A percentile compares a stretch with the other conserved stretches of the same genome.
phyloP scores from a whole-genome alignment of 2,329 filamentous ascomycete genomes.

The Ceratocystis variospora region DNA sequence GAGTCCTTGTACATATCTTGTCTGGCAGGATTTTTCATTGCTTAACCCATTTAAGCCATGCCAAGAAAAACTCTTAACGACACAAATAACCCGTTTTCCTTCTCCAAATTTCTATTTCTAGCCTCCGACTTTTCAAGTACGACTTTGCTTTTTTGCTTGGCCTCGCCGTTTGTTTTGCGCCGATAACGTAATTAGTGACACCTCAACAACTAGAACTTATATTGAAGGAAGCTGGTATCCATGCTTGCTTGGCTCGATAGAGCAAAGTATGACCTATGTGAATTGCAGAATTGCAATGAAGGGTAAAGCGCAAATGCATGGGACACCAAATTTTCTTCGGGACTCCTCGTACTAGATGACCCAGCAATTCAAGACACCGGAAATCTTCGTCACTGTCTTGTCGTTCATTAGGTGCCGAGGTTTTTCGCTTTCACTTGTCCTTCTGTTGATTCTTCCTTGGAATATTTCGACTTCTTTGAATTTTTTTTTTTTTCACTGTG shows the following conservation, averaged over 20 bases:
- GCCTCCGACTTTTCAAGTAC: neutral
- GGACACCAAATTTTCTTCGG: slow-evolving; percentile 9
- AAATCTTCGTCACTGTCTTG: neutral
- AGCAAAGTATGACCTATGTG: slow-evolving; percentile 7
- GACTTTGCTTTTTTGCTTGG: neutral
- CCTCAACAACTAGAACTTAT: neutral
- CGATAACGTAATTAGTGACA: slow-evolving; percentile 14
- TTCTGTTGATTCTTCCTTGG: slow-evolving; percentile 3
- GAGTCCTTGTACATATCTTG: neutral
- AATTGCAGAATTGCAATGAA: slow-evolving; percentile 13
- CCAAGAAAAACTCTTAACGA: neutral
- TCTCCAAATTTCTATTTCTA: slow-evolving; percentile 3
- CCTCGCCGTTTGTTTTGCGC: neutral
- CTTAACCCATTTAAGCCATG: slow-evolving; percentile 4
- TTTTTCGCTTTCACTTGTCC: slow-evolving; percentile 1
- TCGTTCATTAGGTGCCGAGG: neutral
- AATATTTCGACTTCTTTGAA: neutral
- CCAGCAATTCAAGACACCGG: neutral
- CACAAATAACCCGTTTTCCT: neutral
- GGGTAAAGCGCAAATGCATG: slow-evolving; percentile 15
- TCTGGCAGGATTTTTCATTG: neutral
- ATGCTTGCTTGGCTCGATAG: slow-evolving; percentile 1
- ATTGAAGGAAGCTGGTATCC: slow-evolving; percentile 15
- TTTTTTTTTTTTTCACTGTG: neutral
- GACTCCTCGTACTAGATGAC: neutral